Percentiles rank a stretch among this genome's conserved stretches.
phyloP scores from a whole-genome alignment of 305 asterid species.

The Galium porrigens region DNA sequence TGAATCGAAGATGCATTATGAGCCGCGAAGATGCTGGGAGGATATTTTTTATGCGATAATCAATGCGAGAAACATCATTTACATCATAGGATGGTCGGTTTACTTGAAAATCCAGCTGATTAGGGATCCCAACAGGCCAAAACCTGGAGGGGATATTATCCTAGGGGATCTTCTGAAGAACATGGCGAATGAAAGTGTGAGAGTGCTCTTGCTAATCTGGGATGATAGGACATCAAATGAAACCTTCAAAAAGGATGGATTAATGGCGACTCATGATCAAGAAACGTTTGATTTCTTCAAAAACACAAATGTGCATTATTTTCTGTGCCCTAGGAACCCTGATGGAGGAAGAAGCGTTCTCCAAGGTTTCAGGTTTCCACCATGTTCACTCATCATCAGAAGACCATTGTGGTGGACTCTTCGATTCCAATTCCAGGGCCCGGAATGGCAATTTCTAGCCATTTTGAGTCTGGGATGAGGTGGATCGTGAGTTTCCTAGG shows the following conservation, averaged over 20 bases:
- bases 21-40: conserved; percentile 63
- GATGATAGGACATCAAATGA: conserved; percentile 57
- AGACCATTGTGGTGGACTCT: conserved; percentile 46
- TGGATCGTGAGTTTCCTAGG: conserved; percentile 58
- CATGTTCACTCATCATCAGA: conserved; percentile 84
- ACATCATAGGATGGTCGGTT: conserved; percentile 76
- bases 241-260: conserved; percentile 36
- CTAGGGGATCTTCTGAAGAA: conserved; percentile 58
- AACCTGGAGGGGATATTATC: conserved; percentile 36
- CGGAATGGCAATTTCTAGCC: neutral
- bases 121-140: too few species aligned
- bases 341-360: conserved; percentile 37
- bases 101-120: conserved; percentile 41
- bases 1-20: conserved; percentile 19
- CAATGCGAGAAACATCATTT: conserved; percentile 50
- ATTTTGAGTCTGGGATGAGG: conserved; percentile 19
- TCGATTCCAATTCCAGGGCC: conserved; percentile 16
- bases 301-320: conserved; percentile 47
- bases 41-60: conserved; percentile 51
- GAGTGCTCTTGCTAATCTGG: conserved; percentile 66
- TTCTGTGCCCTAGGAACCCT: conserved; percentile 60
- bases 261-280: too few species aligned
- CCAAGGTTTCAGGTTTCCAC: conserved; percentile 57
- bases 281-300: conserved; percentile 35
- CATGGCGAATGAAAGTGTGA: conserved; percentile 64